Evolutionary conservation across 176 grass and related monocot species (phyloP).

Genomic region (Secale cereale): DNA sequence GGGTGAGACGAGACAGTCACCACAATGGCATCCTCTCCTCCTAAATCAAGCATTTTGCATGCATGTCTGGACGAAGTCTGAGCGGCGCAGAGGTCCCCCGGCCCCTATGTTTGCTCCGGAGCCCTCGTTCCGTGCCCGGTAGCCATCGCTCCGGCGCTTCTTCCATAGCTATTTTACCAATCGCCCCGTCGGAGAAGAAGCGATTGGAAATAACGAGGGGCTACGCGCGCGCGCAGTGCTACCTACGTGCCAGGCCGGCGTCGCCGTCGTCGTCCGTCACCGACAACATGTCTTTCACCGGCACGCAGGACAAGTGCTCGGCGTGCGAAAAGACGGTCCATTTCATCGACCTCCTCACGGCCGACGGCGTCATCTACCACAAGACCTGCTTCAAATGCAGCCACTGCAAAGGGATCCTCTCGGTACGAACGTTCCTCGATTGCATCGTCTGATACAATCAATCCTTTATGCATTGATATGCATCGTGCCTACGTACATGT

Average conservation of each 20-base stretch:
- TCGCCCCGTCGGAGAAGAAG: neutral
- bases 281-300: constrained; percentile 89
- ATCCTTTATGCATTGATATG: too few species aligned
- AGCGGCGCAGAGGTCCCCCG: constrained; percentile 38
- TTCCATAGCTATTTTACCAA: neutral
- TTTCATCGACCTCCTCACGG: constrained; percentile 92
- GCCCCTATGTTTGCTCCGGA: constrained; percentile 59
- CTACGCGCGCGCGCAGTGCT: neutral
- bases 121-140: constrained; percentile 29
- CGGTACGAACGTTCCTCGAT: constrained; percentile 37
- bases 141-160: neutral
- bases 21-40: neutral
- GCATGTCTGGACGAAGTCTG: constrained; percentile 49
- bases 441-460: neutral
- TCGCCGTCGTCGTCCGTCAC: neutral
- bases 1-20: neutral
- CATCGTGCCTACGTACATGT: neutral
- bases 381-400: constrained; percentile 97
- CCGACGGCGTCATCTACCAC: constrained; percentile 73
- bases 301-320: constrained; percentile 93
- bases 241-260: neutral
- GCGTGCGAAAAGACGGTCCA: constrained; percentile 96
- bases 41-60: constrained; percentile 10
- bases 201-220: constrained; percentile 2
- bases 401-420: constrained; percentile 91